Conservation (phyloP, 495 filamentous ascomycete genomes). For the Cladorrhinum samala region DNA sequence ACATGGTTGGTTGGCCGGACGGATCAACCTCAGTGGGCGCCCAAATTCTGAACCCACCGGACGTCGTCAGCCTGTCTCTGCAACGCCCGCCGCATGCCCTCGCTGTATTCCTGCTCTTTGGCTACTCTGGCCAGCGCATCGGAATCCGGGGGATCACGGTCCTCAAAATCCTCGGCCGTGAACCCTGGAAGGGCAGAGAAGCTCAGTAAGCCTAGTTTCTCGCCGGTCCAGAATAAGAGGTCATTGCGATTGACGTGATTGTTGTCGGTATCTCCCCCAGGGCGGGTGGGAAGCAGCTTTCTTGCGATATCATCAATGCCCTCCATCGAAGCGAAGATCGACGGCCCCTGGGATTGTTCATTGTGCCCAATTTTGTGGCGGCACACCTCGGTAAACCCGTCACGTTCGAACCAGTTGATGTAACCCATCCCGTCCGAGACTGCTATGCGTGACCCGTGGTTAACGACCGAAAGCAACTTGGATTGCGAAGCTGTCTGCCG, state of each 20-base stretch:
- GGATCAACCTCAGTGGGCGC: conserved; percentile 16
- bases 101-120: conserved; percentile 51
- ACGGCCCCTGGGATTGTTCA: conserved; percentile 30
- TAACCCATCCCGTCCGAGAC: conserved; percentile 79
- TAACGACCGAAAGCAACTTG: conserved; percentile 76
- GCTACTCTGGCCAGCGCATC: conserved; percentile 38
- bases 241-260: conserved; percentile 50
- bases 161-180: conserved; percentile 42
- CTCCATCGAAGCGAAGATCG: conserved; percentile 44
- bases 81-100: conserved; percentile 67
- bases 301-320: conserved; percentile 59
- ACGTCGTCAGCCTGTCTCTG: conserved; percentile 79
- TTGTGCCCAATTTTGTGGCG: conserved; percentile 61
- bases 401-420: conserved; percentile 87
- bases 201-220: conserved; percentile 65
- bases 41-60: conserved; percentile 66
- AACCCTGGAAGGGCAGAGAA: conserved; percentile 50
- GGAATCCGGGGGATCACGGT: conserved; percentile 37
- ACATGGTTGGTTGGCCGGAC: not conserved
- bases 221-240: conserved; percentile 74
- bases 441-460: conserved; percentile 78
- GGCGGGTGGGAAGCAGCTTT: conserved; percentile 60
- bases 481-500: conserved; percentile 75
- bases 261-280: conserved; percentile 13
- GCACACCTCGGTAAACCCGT: conserved; percentile 75